Percentiles rank a stretch among this genome's conserved stretches.
Conservation (phyloP, 768 basidiomycete genomes). For the Panaeolus papilionaceus region DNA sequence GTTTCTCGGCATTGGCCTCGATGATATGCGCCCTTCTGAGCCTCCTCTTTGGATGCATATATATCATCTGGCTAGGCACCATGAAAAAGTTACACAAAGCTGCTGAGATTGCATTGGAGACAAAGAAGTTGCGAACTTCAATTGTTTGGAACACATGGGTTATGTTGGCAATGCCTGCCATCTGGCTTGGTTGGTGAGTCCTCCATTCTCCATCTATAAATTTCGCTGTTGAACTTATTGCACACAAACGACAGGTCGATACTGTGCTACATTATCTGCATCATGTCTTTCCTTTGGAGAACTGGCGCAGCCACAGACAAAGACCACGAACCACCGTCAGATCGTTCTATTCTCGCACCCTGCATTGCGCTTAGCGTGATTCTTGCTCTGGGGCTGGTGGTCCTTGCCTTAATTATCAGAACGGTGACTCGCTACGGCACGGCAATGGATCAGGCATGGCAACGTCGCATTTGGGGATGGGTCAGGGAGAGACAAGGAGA, state of each 20-base stretch:
- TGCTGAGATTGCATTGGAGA: slow-evolving; percentile 67
- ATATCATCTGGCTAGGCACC: slow-evolving; percentile 65
- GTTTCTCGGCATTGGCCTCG: slow-evolving; percentile 63
- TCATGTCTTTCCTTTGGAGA: slow-evolving; percentile 68
- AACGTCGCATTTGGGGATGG: slow-evolving; percentile 32
- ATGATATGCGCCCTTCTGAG: slow-evolving; percentile 66
- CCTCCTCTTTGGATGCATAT: slow-evolving; percentile 67
- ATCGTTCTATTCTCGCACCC: slow-evolving; percentile 39
- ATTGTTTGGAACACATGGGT: slow-evolving; percentile 73
- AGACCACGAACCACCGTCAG: slow-evolving; percentile 25
- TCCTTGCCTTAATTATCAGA: slow-evolving; percentile 55
- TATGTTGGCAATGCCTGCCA: slow-evolving; percentile 65
- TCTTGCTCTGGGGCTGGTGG: slow-evolving; percentile 57
- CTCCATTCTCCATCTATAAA: slow-evolving; percentile 26
- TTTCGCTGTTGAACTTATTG: too few relatives aligned
- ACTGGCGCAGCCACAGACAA: slow-evolving; percentile 47
- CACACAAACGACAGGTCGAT: slow-evolving; percentile 50
- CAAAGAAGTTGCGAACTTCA: slow-evolving; percentile 38
- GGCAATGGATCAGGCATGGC: slow-evolving; percentile 41
- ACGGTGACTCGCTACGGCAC: slow-evolving; percentile 62
- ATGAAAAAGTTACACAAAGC: slow-evolving; percentile 73
- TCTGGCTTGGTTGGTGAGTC: slow-evolving; percentile 43
- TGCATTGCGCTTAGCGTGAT: slow-evolving; percentile 52
- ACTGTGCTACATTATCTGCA: slow-evolving; percentile 58
- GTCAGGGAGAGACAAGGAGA: neutral